phyloP scores from a whole-genome alignment of 2,329 filamentous ascomycete genomes.

The Pseudocercospora pini-densiflorae region DNA sequence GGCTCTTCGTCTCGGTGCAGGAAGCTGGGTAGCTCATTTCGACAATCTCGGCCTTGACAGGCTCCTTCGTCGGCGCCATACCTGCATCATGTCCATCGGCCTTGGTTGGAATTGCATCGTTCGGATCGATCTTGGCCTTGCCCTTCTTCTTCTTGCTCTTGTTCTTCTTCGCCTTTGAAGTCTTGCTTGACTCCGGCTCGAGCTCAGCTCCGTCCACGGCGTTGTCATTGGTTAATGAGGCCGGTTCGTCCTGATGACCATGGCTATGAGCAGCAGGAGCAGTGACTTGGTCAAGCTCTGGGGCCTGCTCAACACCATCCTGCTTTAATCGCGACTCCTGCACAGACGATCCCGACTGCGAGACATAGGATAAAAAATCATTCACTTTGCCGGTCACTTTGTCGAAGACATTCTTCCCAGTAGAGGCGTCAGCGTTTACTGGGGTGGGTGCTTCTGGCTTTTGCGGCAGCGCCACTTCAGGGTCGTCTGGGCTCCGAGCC shows the following conservation, averaged over 20 bases:
- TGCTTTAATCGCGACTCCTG: not conserved
- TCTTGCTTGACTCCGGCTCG: slow-evolving; percentile 14
- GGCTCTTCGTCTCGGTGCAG: slow-evolving; percentile 13
- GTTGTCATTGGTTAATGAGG: not conserved
- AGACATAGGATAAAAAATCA: not conserved
- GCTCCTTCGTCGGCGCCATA: not conserved
- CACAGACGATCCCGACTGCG: not conserved
- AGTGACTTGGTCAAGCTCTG: not conserved
- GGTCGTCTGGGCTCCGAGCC: not conserved
- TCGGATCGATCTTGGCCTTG: not conserved
- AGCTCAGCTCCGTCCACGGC: not conserved
- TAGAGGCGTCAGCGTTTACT: not conserved
- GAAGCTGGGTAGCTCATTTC: slow-evolving; percentile 17
- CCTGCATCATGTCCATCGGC: not conserved
- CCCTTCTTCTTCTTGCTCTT: slow-evolving; percentile 15
- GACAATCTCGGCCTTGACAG: slow-evolving; percentile 11
- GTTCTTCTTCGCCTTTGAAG: slow-evolving; percentile 19
- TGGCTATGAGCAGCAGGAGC: not conserved
- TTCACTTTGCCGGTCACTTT: not conserved
- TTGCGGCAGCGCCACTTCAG: not conserved
- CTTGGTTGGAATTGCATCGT: not conserved
- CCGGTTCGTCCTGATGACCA: not conserved
- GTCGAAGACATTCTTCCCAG: not conserved
- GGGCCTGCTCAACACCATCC: not conserved
- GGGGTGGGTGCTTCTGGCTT: not conserved